Evolutionary conservation across 169 alveolate species (phyloP).

Genomic region (Plasmodium vinckei): DNA sequence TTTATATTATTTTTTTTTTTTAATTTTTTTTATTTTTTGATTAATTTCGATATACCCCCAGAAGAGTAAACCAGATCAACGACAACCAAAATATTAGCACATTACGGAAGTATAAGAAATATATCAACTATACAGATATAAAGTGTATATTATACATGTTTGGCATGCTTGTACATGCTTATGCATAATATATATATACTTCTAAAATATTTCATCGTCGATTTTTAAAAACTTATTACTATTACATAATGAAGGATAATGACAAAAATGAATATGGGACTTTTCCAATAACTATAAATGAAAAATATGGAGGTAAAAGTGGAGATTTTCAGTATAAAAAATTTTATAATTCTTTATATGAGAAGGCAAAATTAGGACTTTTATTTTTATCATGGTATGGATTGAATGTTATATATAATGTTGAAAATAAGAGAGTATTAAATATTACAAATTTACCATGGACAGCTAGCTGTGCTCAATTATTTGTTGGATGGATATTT

Average conservation of each 20-base stretch:
- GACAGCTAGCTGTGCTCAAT: conserved; percentile 83
- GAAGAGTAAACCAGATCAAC: too few species aligned
- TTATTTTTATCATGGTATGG: conserved; percentile 84
- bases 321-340: conserved; percentile 7
- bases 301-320: conserved; percentile 29
- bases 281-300: conserved; percentile 68
- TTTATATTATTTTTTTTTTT: too few species aligned
- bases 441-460: conserved; percentile 84
- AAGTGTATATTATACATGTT: background rate
- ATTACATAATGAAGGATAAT: conserved; percentile 40
- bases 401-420: conserved; percentile 83
- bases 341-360: background rate
- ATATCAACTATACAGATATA: background rate
- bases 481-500: conserved; percentile 84
- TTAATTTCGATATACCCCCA: too few species aligned
- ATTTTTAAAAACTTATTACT: background rate
- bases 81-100: too few species aligned
- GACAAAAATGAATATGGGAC: conserved; percentile 70
- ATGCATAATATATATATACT: conserved; percentile 9
- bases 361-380: conserved; percentile 6
- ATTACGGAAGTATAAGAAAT: too few species aligned
- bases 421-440: conserved; percentile 85
- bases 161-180: background rate
- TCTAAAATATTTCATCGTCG: background rate
- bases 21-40: too few species aligned